Conservation (phyloP, 169 alveolate species). For the Theileria orientalis region DNA sequence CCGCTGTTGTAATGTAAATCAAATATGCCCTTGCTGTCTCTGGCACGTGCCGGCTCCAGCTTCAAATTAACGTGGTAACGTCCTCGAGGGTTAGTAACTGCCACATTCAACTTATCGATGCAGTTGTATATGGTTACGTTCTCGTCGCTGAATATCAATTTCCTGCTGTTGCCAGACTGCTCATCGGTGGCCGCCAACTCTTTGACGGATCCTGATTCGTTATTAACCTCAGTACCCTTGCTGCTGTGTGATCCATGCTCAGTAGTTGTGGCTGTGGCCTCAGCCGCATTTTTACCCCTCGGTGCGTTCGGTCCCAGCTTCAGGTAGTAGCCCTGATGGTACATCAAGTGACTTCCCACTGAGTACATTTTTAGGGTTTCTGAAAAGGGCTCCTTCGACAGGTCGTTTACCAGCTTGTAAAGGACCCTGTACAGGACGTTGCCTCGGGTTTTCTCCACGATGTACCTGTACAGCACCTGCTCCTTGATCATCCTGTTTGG, state of each 20-base stretch:
- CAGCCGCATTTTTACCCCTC: too few relatives aligned
- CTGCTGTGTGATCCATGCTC: too few relatives aligned
- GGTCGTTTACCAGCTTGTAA: slow-evolving; percentile 12
- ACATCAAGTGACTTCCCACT: slow-evolving; percentile 11
- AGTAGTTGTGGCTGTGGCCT: too few relatives aligned
- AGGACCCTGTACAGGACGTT: background rate
- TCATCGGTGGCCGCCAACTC: background rate
- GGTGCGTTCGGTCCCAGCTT: background rate
- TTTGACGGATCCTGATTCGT: background rate
- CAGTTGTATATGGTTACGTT: background rate
- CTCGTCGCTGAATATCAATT: background rate
- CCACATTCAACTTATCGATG: too few relatives aligned
- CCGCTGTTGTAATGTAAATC: too few relatives aligned
- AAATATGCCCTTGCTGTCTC: too few relatives aligned
- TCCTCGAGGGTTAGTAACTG: background rate
- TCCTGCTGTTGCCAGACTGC: background rate
- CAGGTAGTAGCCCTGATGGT: slow-evolving; percentile 38
- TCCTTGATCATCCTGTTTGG: slow-evolving; percentile 33
- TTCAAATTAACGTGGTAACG: too few relatives aligned
- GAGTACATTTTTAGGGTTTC: slow-evolving; percentile 9
- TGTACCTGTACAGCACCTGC: slow-evolving; percentile 27
- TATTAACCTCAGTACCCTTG: background rate
- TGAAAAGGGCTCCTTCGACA: slow-evolving; percentile 18
- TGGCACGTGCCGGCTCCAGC: too few relatives aligned
- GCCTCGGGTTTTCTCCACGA: background rate